Evolutionary conservation across 441 rosid genomes (phyloP).

Genomic region (Rhodomyrtus psidioides): DNA sequence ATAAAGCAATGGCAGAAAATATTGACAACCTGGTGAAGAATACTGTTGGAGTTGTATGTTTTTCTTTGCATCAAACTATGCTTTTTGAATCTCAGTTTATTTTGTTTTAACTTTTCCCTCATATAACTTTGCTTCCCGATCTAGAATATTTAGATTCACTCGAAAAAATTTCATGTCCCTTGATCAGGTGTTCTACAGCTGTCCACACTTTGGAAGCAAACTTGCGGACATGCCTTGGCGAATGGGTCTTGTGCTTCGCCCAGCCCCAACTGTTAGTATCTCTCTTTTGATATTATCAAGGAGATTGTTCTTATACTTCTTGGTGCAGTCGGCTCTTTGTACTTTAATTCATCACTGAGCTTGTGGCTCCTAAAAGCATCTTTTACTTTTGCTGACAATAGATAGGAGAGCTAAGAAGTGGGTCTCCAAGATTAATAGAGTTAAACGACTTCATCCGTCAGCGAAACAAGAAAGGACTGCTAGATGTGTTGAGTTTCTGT

Average conservation of each 20-base stretch:
- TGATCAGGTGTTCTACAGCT: conserved; percentile 86
- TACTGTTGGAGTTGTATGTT: conserved; percentile 85
- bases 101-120: neutral
- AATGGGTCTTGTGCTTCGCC: conserved; percentile 93
- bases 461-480: conserved; percentile 67
- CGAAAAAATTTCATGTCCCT: neutral
- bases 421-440: conserved; percentile 76
- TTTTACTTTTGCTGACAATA: conserved; percentile 9
- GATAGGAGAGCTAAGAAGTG: conserved; percentile 97
- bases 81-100: neutral
- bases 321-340: neutral
- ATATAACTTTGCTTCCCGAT: neutral
- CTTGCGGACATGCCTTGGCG: conserved; percentile 99
- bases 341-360: neutral
- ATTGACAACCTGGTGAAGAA: conserved; percentile 68
- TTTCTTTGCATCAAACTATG: conserved; percentile 2
- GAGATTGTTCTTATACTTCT: neutral
- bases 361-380: conserved; percentile 1
- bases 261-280: conserved; percentile 87
- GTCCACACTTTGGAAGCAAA: conserved; percentile 98
- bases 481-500: conserved; percentile 91
- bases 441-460: conserved; percentile 80
- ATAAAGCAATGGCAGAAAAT: conserved; percentile 80
- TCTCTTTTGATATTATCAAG: neutral
- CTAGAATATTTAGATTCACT: neutral